These are phyloP conservation scores for Nasturtium officinale DNA, from an alignment of 345 rosid species.

Conservation along the genomic window DNA sequence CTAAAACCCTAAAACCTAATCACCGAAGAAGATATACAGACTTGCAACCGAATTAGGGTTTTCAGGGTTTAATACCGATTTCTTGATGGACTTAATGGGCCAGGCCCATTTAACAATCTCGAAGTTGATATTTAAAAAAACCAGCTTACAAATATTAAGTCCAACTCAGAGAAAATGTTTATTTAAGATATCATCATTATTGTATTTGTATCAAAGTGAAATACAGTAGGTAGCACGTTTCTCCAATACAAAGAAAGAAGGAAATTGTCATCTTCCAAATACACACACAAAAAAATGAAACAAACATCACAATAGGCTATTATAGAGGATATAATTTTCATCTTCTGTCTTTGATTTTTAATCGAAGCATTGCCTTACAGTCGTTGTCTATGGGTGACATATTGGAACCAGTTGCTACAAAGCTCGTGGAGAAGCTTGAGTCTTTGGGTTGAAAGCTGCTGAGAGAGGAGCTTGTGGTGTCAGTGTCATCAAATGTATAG, in stretches of 20 bases:
- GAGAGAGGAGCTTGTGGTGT: too few relatives aligned
- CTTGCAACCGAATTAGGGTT: constrained; percentile 14
- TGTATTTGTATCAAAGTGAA: background rate
- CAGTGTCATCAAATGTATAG: too few relatives aligned
- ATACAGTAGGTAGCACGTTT: background rate
- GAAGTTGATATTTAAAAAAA: background rate
- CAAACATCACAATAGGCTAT: background rate
- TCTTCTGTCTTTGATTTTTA: constrained; percentile 32
- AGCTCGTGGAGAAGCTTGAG: constrained; percentile 2
- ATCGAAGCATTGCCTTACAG: constrained; percentile 34
- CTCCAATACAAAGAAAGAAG: background rate
- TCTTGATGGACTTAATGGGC: background rate
- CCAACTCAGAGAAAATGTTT: background rate
- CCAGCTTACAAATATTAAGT: background rate
- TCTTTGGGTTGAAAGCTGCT: too few relatives aligned
- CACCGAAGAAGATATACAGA: background rate
- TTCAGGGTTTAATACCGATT: constrained; percentile 16
- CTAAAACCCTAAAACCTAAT: constrained; percentile 36
- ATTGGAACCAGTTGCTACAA: constrained; percentile 25
- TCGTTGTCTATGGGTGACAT: background rate
- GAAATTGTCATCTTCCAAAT: background rate
- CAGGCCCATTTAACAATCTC: constrained; percentile 45
- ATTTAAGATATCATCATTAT: background rate
- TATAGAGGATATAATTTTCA: background rate
- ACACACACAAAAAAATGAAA: background rate